These are phyloP conservation scores for Backusella parvicylindrica DNA, from an alignment of 192 early-diverging fungal genomes.

Conservation along the genomic window DNA sequence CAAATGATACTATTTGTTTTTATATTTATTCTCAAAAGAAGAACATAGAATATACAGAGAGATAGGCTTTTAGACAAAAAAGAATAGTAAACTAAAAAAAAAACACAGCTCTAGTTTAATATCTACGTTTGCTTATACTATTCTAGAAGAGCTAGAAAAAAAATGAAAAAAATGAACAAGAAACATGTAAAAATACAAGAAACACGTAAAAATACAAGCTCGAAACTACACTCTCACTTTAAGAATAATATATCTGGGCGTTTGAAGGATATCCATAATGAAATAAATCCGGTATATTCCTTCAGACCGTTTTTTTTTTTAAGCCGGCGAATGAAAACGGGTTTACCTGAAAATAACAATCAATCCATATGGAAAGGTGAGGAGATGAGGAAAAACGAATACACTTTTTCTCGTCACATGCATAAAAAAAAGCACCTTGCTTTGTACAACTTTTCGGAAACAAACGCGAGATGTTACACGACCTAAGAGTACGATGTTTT, in stretches of 20 bases:
- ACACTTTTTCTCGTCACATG: neutral
- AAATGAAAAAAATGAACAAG: too few species aligned
- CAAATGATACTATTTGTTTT: neutral
- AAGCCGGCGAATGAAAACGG: slow-evolving; percentile 1
- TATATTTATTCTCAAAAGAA: too few species aligned
- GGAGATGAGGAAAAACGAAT: neutral
- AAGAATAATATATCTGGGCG: neutral
- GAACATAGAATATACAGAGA: too few species aligned
- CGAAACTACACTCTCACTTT: neutral
- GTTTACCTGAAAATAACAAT: neutral
- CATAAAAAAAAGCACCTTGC: neutral
- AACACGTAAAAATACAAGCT: too few species aligned
- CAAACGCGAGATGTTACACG: neutral
- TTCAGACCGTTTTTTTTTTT: neutral
- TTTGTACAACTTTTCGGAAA: neutral
- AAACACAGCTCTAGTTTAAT: too few species aligned
- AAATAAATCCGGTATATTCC: neutral
- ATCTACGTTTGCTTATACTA: too few species aligned
- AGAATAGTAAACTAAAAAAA: too few species aligned
- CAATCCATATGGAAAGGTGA: neutral
- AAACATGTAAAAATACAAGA: neutral
- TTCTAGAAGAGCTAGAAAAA: too few species aligned
- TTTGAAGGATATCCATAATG: neutral
- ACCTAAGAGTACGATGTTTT: neutral
- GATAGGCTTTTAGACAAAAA: too few species aligned